Evolutionary conservation across 2,329 filamentous ascomycete species (phyloP).

Genomic region (Penicillium digitatum): DNA sequence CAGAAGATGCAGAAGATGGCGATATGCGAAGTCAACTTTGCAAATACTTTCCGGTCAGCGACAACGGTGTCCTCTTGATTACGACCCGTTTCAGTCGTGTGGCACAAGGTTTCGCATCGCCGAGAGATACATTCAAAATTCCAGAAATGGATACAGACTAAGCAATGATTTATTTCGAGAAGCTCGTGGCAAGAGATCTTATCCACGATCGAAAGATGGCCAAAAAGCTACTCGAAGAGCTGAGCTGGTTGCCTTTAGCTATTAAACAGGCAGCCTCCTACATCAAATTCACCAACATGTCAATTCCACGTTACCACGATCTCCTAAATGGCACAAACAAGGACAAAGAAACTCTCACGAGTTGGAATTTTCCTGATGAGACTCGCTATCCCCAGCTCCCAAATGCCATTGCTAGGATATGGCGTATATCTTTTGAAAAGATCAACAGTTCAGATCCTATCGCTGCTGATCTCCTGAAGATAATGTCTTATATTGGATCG

Average conservation of each 20-base stretch:
- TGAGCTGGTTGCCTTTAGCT: constrained; percentile 24
- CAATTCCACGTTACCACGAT: constrained; percentile 22
- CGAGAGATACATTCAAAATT: too few species aligned
- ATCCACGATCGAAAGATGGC: not conserved
- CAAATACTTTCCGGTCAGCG: constrained; percentile 13
- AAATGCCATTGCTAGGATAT: constrained; percentile 34
- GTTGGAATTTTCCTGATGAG: constrained; percentile 30
- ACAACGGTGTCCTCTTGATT: constrained; percentile 19
- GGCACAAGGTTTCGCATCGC: not conserved
- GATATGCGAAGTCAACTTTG: not conserved
- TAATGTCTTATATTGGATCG: constrained; percentile 23
- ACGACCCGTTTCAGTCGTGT: constrained; percentile 11
- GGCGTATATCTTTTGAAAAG: too few species aligned
- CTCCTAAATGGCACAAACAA: constrained; percentile 12
- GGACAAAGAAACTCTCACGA: constrained; percentile 1
- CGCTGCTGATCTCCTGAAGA: constrained; percentile 34
- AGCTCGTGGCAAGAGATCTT: constrained; percentile 3
- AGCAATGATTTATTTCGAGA: too few species aligned
- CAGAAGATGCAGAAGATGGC: not conserved
- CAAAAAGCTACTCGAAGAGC: constrained; percentile 12
- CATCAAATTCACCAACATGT: constrained; percentile 13
- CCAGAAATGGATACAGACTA: too few species aligned
- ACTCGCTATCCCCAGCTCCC: constrained; percentile 26
- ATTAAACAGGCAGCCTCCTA: constrained; percentile 25
- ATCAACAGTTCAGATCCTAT: constrained; percentile 22